These are phyloP conservation scores for Rhodotorula sp. DNA, from an alignment of 1,284 basidiomycete genomes.

Conservation along the genomic window DNA sequence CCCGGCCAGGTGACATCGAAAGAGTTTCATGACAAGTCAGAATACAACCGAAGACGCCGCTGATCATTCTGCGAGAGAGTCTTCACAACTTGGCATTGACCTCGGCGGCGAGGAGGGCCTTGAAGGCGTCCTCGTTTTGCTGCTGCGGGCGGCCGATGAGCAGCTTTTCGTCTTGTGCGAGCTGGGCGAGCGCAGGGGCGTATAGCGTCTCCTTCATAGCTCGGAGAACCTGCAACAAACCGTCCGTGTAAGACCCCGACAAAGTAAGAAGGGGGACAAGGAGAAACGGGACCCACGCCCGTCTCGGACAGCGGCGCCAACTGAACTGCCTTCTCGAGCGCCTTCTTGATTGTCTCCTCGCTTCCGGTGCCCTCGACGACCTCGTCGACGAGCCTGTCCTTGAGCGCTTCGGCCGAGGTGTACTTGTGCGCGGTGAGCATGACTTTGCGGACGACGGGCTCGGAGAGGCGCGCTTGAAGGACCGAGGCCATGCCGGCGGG, in stretches of 20 bases:
- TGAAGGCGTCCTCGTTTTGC: neutral
- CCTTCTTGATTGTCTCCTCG: slow-evolving; percentile 21
- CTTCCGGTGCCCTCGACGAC: slow-evolving; percentile 16
- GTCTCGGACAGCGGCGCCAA: slow-evolving; percentile 13
- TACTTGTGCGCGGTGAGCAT: slow-evolving; percentile 35
- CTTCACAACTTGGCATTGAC: slow-evolving; percentile 4
- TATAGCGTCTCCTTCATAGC: slow-evolving; percentile 29
- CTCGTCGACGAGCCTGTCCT: slow-evolving; percentile 32
- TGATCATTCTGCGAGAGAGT: too few relatives aligned
- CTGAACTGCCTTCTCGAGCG: slow-evolving; percentile 15
- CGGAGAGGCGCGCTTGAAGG: slow-evolving; percentile 22
- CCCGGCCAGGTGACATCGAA: neutral
- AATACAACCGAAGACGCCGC: neutral
- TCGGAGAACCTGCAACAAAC: slow-evolving; percentile 14
- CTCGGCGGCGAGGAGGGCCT: slow-evolving; percentile 8
- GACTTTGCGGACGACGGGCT: slow-evolving; percentile 11
- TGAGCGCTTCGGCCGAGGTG: slow-evolving; percentile 26
- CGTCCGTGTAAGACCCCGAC: neutral
- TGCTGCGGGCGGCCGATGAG: neutral
- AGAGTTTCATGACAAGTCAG: neutral
- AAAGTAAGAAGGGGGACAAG: neutral
- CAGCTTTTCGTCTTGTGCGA: slow-evolving; percentile 15
- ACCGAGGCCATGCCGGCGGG: slow-evolving; percentile 34
- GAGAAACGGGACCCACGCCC: slow-evolving; percentile 10
- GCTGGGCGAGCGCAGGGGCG: slow-evolving; percentile 5